Evolutionary conservation across 768 basidiomycete species (phyloP).

Genomic region (Calocera viscosa): DNA sequence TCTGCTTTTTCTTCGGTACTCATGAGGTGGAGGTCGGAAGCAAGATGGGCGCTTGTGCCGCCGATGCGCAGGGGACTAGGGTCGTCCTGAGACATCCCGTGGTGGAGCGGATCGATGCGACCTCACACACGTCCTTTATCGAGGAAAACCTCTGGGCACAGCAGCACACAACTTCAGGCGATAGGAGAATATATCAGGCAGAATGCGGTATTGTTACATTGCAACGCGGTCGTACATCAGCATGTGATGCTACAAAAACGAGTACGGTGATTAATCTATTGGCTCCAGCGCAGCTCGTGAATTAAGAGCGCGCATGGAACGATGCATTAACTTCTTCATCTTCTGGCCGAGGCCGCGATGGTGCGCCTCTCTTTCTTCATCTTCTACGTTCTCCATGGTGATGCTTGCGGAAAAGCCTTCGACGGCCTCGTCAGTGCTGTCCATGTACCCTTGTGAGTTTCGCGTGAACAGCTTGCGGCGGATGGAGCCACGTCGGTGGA

Average conservation of each 20-base stretch:
- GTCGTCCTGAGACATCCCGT: not conserved
- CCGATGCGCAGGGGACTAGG: not conserved
- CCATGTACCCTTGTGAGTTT: not conserved
- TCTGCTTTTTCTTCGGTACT: not conserved
- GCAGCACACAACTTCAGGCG: not conserved
- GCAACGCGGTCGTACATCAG: not conserved
- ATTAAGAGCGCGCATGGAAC: not conserved
- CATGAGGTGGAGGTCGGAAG: slow-evolving; percentile 7
- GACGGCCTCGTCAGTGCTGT: not conserved
- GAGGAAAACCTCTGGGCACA: not conserved
- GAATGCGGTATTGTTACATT: not conserved
- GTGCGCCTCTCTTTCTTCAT: not conserved
- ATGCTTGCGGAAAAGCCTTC: not conserved
- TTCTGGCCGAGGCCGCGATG: not conserved
- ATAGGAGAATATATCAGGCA: not conserved
- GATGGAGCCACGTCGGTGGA: not conserved
- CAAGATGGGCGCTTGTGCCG: not conserved
- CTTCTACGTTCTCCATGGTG: not conserved
- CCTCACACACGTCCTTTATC: not conserved
- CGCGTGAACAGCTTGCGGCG: not conserved
- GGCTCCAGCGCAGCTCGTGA: not conserved
- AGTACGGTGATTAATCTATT: not conserved
- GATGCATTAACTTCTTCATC: not conserved
- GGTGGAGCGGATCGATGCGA: not conserved
- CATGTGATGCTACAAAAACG: not conserved